phyloP scores from a whole-genome alignment of 1,284 basidiomycete species.

The Ceratobasidium sp. region DNA sequence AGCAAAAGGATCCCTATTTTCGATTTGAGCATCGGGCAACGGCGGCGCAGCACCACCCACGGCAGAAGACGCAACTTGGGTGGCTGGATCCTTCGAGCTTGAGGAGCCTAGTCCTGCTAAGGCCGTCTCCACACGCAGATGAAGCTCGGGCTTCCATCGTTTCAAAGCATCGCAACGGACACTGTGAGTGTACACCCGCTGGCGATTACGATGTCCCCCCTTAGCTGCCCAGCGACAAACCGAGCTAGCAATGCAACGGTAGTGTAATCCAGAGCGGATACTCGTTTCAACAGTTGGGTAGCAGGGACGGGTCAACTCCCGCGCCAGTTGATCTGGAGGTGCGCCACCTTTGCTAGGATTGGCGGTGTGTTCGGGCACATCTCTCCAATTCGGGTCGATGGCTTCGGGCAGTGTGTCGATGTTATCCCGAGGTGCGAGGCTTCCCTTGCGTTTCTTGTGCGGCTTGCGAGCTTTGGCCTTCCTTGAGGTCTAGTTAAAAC shows the following conservation, averaged over 20 bases:
- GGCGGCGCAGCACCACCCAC: no score
- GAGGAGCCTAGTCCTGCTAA: no score
- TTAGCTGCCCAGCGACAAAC: background rate
- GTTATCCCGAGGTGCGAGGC: background rate
- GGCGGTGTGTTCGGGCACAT: background rate
- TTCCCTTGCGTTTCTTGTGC: slow-evolving; percentile 2
- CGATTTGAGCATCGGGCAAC: background rate
- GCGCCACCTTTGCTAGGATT: background rate
- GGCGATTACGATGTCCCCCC: background rate
- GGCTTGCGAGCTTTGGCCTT: background rate
- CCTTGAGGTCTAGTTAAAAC: background rate
- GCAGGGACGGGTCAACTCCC: no score
- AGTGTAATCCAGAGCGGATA: no score
- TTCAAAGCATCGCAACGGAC: background rate
- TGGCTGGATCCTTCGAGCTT: no score
- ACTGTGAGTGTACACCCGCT: background rate
- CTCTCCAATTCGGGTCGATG: background rate
- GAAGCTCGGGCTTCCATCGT: slow-evolving; percentile 2
- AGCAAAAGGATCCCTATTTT: slow-evolving; percentile 2
- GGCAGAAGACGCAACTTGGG: no score
- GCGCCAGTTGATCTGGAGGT: slow-evolving; percentile 1
- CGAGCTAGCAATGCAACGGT: slow-evolving; percentile 5
- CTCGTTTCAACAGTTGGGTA: no score
- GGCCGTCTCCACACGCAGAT: background rate
- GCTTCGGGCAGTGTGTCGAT: background rate